Conservation (phyloP, 139 green algal genomes). For the Closterium sp. region DNA sequence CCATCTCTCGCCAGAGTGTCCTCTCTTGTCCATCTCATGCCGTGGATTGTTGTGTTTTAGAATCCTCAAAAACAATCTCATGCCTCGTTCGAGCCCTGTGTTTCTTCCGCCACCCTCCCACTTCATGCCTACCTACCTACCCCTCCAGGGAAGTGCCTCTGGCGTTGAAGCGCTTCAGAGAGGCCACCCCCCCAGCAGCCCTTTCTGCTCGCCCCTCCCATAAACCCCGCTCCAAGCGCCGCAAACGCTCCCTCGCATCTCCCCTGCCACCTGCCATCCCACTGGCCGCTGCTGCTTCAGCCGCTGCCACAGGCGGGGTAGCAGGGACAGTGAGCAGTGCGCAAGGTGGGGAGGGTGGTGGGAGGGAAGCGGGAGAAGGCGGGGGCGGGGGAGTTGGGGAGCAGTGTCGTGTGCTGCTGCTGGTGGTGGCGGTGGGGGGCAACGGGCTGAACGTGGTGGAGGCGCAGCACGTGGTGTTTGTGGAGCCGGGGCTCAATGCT, state of each 20-base stretch:
- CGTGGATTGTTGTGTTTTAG: no score
- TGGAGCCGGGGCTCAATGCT: slow-evolving; percentile 55
- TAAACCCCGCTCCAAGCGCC: neutral
- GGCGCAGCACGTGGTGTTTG: slow-evolving; percentile 55
- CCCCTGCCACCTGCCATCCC: neutral
- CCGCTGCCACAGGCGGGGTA: neutral
- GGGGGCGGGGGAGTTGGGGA: neutral
- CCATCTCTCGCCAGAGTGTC: no score
- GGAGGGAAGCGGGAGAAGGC: neutral
- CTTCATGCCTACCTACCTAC: no score
- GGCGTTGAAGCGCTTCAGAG: neutral
- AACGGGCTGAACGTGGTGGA: slow-evolving; percentile 55
- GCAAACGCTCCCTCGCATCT: neutral
- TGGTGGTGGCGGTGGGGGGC: slow-evolving; percentile 38
- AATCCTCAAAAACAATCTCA: no score
- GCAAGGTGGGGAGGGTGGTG: no score
- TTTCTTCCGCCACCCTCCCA: no score
- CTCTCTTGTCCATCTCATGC: no score
- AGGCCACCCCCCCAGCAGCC: neutral
- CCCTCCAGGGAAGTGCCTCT: neutral
- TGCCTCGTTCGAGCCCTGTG: no score
- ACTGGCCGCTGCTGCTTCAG: neutral
- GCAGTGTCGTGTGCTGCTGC: slow-evolving; percentile 30
- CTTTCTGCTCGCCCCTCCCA: neutral
- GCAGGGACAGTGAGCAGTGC: no score